These are phyloP conservation scores for Endothia cerciana DNA, from an alignment of 2,329 filamentous ascomycete species.

Conservation along the genomic window DNA sequence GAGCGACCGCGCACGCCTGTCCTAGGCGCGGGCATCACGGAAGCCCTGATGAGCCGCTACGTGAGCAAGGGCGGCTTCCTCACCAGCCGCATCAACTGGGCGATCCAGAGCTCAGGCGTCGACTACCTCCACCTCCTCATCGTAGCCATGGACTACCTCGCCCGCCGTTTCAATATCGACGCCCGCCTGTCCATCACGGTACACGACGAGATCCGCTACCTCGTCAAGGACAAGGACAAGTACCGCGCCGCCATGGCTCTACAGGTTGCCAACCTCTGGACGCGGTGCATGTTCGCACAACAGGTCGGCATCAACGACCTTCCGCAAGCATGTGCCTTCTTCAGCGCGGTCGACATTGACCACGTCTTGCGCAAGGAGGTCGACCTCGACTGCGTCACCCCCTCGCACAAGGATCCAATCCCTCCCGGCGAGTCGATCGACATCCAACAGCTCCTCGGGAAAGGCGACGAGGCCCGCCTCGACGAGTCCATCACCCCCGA, in stretches of 20 bases:
- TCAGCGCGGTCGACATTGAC: slow-evolving; percentile 94
- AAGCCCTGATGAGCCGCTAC: slow-evolving; percentile 87
- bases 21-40: slow-evolving; percentile 91
- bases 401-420: slow-evolving; percentile 79
- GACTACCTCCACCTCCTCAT: slow-evolving; percentile 96
- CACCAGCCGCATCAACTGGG: slow-evolving; percentile 98
- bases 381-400: slow-evolving; percentile 95
- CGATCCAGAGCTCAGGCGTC: slow-evolving; percentile 95
- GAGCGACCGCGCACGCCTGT: slow-evolving; percentile 89
- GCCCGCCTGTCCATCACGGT: slow-evolving; percentile 91
- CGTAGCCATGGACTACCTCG: slow-evolving; percentile 91
- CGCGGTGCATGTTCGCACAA: slow-evolving; percentile 93
- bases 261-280: slow-evolving; percentile 95
- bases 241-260: slow-evolving; percentile 91
- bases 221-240: slow-evolving; percentile 82
- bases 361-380: slow-evolving; percentile 97
- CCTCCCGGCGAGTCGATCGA: slow-evolving; percentile 85
- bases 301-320: slow-evolving; percentile 96
- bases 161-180: slow-evolving; percentile 79
- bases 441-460: slow-evolving; percentile 76
- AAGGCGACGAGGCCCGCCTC: slow-evolving; percentile 69
- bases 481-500: slow-evolving; percentile 67
- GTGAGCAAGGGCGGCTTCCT: slow-evolving; percentile 90
- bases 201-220: slow-evolving; percentile 95
- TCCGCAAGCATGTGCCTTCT: slow-evolving; percentile 92